phyloP scores from a whole-genome alignment of 164 flowering plant species.

The Aristolochia contorta region DNA sequence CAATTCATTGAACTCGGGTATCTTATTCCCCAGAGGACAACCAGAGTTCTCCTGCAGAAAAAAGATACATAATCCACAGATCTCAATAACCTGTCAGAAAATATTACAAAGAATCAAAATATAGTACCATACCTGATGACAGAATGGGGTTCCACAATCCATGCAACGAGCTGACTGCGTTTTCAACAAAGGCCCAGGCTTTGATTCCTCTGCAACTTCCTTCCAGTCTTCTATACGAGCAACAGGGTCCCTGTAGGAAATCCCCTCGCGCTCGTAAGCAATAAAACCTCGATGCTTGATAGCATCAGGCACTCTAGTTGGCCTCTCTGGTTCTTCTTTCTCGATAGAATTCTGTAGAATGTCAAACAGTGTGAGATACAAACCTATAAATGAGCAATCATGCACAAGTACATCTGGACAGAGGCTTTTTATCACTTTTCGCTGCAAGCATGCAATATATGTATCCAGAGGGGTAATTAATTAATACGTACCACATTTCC shows the following conservation, averaged over 20 bases:
- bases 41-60: constrained; percentile 78
- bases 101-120: background rate
- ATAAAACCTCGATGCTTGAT: constrained; percentile 85
- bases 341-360: constrained; percentile 28
- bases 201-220: constrained; percentile 76
- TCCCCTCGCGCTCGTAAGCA: constrained; percentile 81
- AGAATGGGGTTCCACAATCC: constrained; percentile 99
- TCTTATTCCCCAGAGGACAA: constrained; percentile 98
- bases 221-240: constrained; percentile 78
- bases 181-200: constrained; percentile 67
- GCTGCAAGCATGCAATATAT: background rate
- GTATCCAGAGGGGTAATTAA: background rate
- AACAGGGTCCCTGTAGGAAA: constrained; percentile 81
- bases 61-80: background rate
- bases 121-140: constrained; percentile 68
- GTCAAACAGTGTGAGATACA: too few relatives aligned
- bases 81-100: background rate
- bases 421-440: too few relatives aligned
- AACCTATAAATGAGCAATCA: too few relatives aligned
- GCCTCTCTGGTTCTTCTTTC: constrained; percentile 34
- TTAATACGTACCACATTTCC: constrained; percentile 28
- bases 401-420: too few relatives aligned
- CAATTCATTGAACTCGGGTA: constrained; percentile 96
- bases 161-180: constrained; percentile 99
- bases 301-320: constrained; percentile 60